Conservation (phyloP, 495 filamentous ascomycete genomes). For the Aspergillus kassunensis region DNA sequence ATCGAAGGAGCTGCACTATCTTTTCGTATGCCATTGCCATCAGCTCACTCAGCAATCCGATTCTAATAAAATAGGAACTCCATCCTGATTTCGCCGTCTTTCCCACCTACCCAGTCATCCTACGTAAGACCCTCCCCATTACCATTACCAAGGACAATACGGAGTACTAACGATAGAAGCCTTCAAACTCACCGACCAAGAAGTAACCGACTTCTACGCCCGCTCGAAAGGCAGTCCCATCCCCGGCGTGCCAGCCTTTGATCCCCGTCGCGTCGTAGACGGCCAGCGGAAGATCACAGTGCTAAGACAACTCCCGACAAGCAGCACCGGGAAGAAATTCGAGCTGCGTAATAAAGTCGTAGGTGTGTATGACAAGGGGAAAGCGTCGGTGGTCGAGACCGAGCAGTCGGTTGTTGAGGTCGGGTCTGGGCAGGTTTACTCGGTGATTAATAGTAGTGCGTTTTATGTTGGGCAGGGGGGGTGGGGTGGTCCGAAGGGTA, state of each 20-base stretch:
- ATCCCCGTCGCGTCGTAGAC: slow-evolving; percentile 70
- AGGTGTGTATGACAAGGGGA: slow-evolving; percentile 90
- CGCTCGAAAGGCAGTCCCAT: slow-evolving; percentile 55
- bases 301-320: slow-evolving; percentile 70
- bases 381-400: slow-evolving; percentile 75
- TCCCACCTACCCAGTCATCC: slow-evolving; percentile 80
- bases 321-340: slow-evolving; percentile 66
- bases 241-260: slow-evolving; percentile 73
- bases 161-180: slow-evolving; percentile 35
- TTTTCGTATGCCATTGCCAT: slow-evolving; percentile 55
- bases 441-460: slow-evolving; percentile 59
- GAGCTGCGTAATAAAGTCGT: slow-evolving; percentile 76
- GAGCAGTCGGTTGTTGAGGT: slow-evolving; percentile 73
- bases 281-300: slow-evolving; percentile 79
- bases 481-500: slow-evolving; percentile 89
- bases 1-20: slow-evolving; percentile 83
- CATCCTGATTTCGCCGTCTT: slow-evolving; percentile 80
- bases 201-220: slow-evolving; percentile 85
- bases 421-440: slow-evolving; percentile 65
- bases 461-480: slow-evolving; percentile 83
- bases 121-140: slow-evolving; percentile 56
- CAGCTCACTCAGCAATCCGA: neutral
- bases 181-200: slow-evolving; percentile 73
- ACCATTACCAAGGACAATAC: neutral
- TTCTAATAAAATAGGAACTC: slow-evolving; percentile 55